Evolutionary conservation across 73 alveolate genomes (phyloP), one percentile per base, ranked within the genome.

Genomic region (Diophrys sp.): DNA sequence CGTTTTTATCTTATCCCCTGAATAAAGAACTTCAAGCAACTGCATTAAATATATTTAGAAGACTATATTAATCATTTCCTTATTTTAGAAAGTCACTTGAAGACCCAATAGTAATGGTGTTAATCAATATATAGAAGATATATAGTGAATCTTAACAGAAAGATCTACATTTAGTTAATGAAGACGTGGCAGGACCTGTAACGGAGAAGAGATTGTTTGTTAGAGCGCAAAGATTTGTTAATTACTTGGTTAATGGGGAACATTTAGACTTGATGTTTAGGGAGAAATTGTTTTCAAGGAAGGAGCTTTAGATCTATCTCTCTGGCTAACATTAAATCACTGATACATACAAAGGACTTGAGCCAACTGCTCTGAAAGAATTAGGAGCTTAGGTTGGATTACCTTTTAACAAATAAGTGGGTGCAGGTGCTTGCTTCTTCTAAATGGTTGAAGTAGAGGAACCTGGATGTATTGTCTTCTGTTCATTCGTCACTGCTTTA

Each of bases 381-480:
- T 2, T 28, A 68, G 75, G 24, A 28, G 25, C 54, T 28, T 31
- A 34, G 27, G 81, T 81, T 0, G 98, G 97, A 14, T 87, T 86
- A 27, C 97, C 98, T 2, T 25, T 55, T 24, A 71, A 70, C 71
- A 74, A 76, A 11, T 83, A 71, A 33, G 74, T 93, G 27, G 81
- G 71, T 1, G 93, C 97, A 0, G 97, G 98, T 29, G 89, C 77
- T 33, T 73, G 67, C 53, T 90, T 76, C 69, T 83, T 67, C 74
- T 71, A 80, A 79, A 77, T 82, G 82, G 84, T 93, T 1, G 97
- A 90, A 91, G 85, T 93, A 26, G 88, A 88, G 70, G 76, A 84
- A 33, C 90, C 89, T 54, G 88, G 88, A 74, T 93, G 96, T 11
- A 77, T 93, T 26, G 76, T 93, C 56, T 83, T 84, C 81, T 81